These are phyloP conservation scores for Henckelia pumila DNA, from an alignment of 257 asterid species.

Conservation along the genomic window DNA sequence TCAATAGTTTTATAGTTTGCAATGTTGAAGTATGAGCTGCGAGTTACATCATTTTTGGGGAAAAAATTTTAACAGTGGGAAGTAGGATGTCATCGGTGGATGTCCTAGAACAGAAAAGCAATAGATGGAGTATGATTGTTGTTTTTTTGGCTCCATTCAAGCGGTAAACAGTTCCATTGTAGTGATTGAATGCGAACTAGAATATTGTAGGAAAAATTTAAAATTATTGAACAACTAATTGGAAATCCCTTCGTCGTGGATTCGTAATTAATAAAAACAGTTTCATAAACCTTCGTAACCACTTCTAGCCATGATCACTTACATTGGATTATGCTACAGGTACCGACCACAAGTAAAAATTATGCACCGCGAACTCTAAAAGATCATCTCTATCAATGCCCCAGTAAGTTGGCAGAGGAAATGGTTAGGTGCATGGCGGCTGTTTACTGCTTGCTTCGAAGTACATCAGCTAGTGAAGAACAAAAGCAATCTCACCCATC, in stretches of 20 bases:
- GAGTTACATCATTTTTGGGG: neutral
- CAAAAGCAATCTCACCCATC: conserved; percentile 36
- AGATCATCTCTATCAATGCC: conserved; percentile 64
- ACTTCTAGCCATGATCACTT: neutral
- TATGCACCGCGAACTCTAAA: conserved; percentile 44
- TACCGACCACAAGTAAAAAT: conserved; percentile 26
- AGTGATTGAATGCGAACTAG: neutral
- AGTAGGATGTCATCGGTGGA: neutral
- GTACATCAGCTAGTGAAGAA: conserved; percentile 32
- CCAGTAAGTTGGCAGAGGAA: conserved; percentile 64
- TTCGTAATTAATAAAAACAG: neutral
- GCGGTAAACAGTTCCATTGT: neutral
- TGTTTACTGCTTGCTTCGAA: conserved; percentile 54
- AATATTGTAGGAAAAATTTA: neutral
- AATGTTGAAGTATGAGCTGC: neutral
- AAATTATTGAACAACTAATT: too few relatives aligned
- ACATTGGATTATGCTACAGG: conserved; percentile 26
- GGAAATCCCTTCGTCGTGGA: neutral
- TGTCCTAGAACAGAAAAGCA: neutral
- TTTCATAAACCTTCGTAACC: neutral
- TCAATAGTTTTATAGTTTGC: neutral
- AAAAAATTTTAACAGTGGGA: neutral
- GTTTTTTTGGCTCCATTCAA: neutral
- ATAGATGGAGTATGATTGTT: neutral
- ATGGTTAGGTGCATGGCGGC: conserved; percentile 67